Evolutionary conservation across 768 basidiomycete genomes (phyloP), one percentile per base, ranked within the genome.

Genomic region (Pleurotus tuber-regium): DNA sequence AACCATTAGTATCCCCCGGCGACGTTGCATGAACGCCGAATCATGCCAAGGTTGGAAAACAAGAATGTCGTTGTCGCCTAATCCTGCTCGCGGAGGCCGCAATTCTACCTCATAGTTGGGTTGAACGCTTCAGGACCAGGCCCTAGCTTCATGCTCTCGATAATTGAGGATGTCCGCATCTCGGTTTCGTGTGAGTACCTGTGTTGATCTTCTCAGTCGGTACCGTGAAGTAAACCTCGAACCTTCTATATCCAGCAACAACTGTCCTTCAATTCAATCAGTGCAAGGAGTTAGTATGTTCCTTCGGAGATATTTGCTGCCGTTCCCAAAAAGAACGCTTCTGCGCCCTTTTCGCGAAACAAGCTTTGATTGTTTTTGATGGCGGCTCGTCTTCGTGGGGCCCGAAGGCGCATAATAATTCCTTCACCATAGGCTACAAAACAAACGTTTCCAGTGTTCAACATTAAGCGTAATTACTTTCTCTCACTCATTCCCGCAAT

Each of bases 341-440:
- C 31, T 26, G 46, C 46, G 46, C 30, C 31, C 46, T 36, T 48
- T 48, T 35, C 23, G 46, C 46, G 46, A 48, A 48, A 48, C 30
- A 48, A 35, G 21, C 46, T 35, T 35, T 48, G 46, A 48, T 48
- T 35, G n/a, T 33, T 24, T 48, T 26, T 24, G 23, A 10, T 10
- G 41, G 23, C 23, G 18, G 11, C 9, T 42, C n/a, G 23, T 25
- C 41, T 18, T 42, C 41, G 41, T 42, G 41, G 41, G 23, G 46
- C n/a, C 6, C 2, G n/a, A 8, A 11, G 14, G 21, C 16, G 26
- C 29, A n/a, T 48, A 48, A 48, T 48, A 28, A 33, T 48, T 31
- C 46, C 46, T 28, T 24, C 46, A 28, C 19, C 46, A 48, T 48
- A 48, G 46, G 46, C 19, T 12, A 24, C 14, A 19, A 4, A 48